Percentiles rank a stretch among this genome's conserved stretches.
These are phyloP conservation scores for Chlamydomonas eustigma DNA, from an alignment of 139 green algal genomes.

Conservation along the genomic window DNA sequence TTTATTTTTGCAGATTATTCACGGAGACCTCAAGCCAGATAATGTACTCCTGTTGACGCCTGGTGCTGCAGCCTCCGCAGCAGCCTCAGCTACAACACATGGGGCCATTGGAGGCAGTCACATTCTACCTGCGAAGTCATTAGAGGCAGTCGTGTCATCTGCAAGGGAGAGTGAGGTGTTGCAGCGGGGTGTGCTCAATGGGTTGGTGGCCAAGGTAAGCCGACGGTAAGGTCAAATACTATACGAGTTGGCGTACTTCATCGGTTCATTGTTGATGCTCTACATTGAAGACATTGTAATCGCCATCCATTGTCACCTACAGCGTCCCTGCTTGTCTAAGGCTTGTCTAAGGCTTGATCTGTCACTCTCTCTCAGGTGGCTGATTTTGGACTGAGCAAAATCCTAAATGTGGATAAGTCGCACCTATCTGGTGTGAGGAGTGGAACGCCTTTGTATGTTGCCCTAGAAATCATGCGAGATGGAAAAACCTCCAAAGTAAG, in stretches of 20 bases:
- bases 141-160: neutral
- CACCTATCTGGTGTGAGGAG: conserved; percentile 32
- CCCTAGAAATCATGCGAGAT: conserved; percentile 23
- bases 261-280: too few species aligned
- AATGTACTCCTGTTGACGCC: conserved; percentile 7
- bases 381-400: conserved; percentile 42
- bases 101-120: neutral
- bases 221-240: too few species aligned
- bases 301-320: too few species aligned
- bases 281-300: too few species aligned
- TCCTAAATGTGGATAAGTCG: conserved; percentile 25
- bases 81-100: neutral
- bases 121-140: neutral
- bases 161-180: neutral
- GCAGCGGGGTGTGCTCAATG: neutral
- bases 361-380: conserved; percentile 22
- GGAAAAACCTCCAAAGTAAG: conserved; percentile 2
- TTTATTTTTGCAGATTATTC: too few species aligned
- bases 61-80: neutral
- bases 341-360: neutral
- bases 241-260: too few species aligned
- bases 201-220: neutral
- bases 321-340: neutral
- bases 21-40: conserved; percentile 20
- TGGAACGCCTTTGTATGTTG: conserved; percentile 40